These are phyloP conservation scores for Trichoderma gamsii DNA, from an alignment of 495 filamentous ascomycete genomes.

Conservation along the genomic window DNA sequence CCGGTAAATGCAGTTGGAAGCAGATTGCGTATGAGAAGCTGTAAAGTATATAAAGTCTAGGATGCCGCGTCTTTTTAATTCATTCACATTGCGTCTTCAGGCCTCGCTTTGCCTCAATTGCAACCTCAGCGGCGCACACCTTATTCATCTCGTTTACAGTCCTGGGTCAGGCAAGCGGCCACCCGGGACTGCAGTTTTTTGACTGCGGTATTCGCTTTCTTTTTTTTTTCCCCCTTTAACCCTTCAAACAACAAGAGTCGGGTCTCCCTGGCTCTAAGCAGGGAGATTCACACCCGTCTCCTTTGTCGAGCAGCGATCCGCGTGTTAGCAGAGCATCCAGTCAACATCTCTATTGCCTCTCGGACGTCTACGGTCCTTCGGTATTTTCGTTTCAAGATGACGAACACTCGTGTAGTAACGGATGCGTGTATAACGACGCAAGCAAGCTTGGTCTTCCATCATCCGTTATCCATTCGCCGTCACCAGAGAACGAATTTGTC, in stretches of 20 bases:
- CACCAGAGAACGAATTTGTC: neutral
- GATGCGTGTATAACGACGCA: neutral
- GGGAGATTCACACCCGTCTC: neutral
- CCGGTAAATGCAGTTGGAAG: neutral
- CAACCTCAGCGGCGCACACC: neutral
- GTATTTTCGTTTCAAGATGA: neutral
- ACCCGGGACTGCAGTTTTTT: neutral
- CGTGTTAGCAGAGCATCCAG: neutral
- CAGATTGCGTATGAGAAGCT: neutral
- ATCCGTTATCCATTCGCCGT: neutral
- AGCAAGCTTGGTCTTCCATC: neutral
- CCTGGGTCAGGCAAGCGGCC: neutral
- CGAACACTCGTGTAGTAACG: neutral
- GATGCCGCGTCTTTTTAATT: neutral
- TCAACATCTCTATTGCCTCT: neutral
- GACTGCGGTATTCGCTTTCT: too few relatives aligned
- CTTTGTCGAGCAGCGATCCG: neutral
- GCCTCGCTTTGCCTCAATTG: neutral
- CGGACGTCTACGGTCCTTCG: neutral
- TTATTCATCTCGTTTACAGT: neutral
- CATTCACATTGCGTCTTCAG: neutral
- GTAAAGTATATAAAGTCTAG: neutral
- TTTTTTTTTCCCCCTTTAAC: too few relatives aligned
- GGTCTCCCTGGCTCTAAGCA: neutral
- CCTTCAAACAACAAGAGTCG: neutral